Percentiles rank a stretch among this genome's conserved stretches.
Evolutionary conservation across 495 filamentous ascomycete genomes (phyloP).

Genomic region (Xylaria cubensis): DNA sequence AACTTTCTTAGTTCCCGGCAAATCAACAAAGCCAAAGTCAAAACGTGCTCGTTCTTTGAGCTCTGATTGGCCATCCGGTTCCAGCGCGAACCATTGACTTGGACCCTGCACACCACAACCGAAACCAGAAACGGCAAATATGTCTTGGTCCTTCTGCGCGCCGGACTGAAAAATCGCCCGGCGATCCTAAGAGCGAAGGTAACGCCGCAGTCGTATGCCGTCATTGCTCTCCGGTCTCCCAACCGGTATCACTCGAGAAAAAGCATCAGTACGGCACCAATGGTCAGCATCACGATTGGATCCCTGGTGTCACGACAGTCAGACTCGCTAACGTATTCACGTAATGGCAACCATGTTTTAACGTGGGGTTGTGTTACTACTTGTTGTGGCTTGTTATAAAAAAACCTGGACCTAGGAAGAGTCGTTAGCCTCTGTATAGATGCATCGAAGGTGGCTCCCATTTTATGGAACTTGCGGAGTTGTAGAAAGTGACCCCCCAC

Average conservation of each 20-base stretch:
- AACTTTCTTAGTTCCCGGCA: slow-evolving; percentile 15
- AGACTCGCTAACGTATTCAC: not conserved
- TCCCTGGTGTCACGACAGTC: not conserved
- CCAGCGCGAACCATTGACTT: not conserved
- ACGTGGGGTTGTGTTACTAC: not conserved
- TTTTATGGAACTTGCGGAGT: slow-evolving; percentile 11
- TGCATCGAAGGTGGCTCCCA: slow-evolving; percentile 4
- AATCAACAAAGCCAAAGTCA: slow-evolving; percentile 19
- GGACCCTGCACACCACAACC: not conserved
- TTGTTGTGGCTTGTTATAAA: not conserved
- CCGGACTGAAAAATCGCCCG: slow-evolving; percentile 8
- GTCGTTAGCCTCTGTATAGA: slow-evolving; percentile 12
- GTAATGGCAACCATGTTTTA: not conserved
- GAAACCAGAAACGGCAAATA: not conserved
- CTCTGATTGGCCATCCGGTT: slow-evolving; percentile 14
- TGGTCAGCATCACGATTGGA: not conserved
- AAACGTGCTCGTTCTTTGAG: slow-evolving; percentile 18
- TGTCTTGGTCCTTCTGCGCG: not conserved
- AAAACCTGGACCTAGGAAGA: not conserved
- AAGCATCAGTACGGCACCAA: not conserved
- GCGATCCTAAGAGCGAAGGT: slow-evolving; percentile 8
- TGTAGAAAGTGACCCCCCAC: slow-evolving; percentile 18
- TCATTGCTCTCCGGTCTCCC: not conserved
- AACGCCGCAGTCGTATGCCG: not conserved
- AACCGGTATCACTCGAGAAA: not conserved